phyloP scores from a whole-genome alignment of 192 early-diverging fungal genomes.

The Spizellomyces punctatus region DNA sequence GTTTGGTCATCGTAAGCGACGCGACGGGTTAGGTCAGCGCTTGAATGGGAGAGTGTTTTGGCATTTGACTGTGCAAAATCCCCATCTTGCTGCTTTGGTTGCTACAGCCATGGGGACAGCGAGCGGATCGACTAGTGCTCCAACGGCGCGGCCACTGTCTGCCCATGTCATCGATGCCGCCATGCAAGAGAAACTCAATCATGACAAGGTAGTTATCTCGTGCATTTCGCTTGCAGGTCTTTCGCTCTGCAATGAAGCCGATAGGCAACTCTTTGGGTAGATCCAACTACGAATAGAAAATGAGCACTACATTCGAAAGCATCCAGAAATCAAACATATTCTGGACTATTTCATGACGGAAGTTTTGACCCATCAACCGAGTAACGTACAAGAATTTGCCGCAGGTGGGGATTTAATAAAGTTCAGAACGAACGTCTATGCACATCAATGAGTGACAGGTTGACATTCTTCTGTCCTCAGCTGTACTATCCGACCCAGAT shows the following conservation, averaged over 20 bases:
- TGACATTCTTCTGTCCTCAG: conserved; percentile 2
- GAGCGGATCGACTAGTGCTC: too few species aligned
- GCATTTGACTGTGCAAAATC: too few species aligned
- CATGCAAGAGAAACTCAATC: conserved; percentile 32
- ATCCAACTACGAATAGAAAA: conserved; percentile 50
- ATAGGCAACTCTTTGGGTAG: background rate
- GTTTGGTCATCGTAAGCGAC: too few species aligned
- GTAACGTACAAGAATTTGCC: conserved; percentile 41
- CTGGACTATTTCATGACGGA: conserved; percentile 44
- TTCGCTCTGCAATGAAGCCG: background rate
- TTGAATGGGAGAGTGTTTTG: too few species aligned
- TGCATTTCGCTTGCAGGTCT: background rate
- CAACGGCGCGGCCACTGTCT: conserved; percentile 6
- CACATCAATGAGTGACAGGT: background rate
- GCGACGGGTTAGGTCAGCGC: too few species aligned
- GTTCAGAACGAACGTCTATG: background rate
- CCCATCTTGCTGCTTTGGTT: too few species aligned
- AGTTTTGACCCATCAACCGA: conserved; percentile 44
- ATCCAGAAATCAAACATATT: conserved; percentile 54
- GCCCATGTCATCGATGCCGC: conserved; percentile 17
- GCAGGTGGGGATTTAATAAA: conserved; percentile 15
- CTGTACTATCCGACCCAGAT: conserved; percentile 33
- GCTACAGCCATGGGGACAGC: too few species aligned
- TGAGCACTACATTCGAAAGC: conserved; percentile 50
- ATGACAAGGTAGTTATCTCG: conserved; percentile 11